These are phyloP conservation scores for Exserohilum turcica DNA, from an alignment of 2,329 filamentous ascomycete species.

Conservation along the genomic window DNA sequence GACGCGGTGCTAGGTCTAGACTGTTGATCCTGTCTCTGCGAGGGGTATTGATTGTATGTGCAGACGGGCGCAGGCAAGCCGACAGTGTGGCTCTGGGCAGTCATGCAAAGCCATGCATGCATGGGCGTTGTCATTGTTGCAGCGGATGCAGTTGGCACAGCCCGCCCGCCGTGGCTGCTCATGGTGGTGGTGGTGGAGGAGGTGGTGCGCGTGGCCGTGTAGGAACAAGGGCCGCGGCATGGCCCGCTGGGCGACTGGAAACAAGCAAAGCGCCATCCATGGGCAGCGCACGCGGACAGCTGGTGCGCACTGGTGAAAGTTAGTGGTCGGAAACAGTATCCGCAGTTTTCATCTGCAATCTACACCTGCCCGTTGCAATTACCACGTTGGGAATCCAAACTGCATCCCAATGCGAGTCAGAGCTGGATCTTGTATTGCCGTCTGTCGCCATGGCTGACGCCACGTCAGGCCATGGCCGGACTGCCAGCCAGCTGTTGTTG, in stretches of 20 bases:
- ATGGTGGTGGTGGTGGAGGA: background rate
- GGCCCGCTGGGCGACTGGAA: too few relatives aligned
- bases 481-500: background rate
- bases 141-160: too few relatives aligned
- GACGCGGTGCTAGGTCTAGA: background rate
- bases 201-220: background rate
- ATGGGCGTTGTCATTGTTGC: background rate
- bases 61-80: background rate
- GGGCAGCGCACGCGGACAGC: too few relatives aligned
- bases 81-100: background rate
- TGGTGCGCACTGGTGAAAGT: background rate
- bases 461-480: background rate
- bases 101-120: background rate
- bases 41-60: background rate
- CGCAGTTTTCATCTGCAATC: constrained; percentile 15
- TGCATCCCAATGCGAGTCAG: background rate
- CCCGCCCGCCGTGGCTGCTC: too few relatives aligned
- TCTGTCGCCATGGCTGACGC: background rate
- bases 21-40: background rate
- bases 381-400: constrained; percentile 2
- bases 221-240: background rate
- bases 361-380: constrained; percentile 4
- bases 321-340: constrained; percentile 14
- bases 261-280: too few relatives aligned
- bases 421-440: background rate